Conservation (phyloP, 371 early-diverging fungal species). For the Mucor piriformis region DNA sequence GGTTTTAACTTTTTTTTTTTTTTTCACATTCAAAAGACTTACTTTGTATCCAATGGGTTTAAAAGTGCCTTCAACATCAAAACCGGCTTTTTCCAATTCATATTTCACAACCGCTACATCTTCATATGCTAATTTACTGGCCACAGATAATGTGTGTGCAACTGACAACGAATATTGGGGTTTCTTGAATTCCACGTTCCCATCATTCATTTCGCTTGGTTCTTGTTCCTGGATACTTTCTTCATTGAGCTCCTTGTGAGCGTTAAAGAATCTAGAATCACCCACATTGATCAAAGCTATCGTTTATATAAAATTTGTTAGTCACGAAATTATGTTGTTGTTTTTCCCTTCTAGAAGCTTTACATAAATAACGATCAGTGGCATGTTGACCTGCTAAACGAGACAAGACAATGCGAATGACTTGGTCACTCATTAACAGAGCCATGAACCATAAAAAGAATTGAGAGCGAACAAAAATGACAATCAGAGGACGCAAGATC, state of each 20-base stretch:
- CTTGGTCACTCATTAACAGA: constrained; percentile 40
- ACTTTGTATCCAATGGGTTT: constrained; percentile 60
- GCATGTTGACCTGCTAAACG: constrained; percentile 38
- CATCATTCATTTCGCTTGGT: background rate
- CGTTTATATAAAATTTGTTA: background rate
- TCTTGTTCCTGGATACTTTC: background rate
- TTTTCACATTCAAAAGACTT: background rate
- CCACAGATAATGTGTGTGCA: constrained; percentile 55
- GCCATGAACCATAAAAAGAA: constrained; percentile 46
- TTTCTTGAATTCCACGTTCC: constrained; percentile 9
- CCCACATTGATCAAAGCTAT: constrained; percentile 44
- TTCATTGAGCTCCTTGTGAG: constrained; percentile 3
- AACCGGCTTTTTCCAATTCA: constrained; percentile 56
- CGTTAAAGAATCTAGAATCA: constrained; percentile 32
- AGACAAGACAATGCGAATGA: constrained; percentile 33
- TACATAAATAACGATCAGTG: constrained; percentile 35
- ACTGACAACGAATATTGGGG: constrained; percentile 51
- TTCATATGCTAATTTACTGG: constrained; percentile 60
- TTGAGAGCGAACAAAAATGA: constrained; percentile 29
- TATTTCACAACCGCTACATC: constrained; percentile 57
- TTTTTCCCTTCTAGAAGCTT: background rate
- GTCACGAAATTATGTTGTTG: background rate
- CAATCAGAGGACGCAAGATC: constrained; percentile 37
- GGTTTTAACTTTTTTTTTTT: background rate
- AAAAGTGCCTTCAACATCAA: constrained; percentile 52